Base-by-base conservation (phyloP, 2,329 filamentous ascomycete species). In the Claviceps humidiphila region DNA sequence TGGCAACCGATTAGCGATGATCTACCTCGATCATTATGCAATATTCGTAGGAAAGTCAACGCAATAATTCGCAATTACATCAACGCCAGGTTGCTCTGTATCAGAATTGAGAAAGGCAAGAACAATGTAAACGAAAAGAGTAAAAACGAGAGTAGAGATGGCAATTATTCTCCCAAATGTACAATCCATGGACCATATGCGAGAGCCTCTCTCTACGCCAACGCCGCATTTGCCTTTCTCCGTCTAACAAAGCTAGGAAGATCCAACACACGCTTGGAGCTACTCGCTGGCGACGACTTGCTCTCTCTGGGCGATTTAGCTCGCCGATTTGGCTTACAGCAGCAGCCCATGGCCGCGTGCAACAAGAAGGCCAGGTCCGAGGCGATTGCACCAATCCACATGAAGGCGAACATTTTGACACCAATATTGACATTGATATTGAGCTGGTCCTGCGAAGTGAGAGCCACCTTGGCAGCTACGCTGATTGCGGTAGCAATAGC, bases 401-500 rank as follows among this genome's bases (percentile, higher is more conserved):
- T 91, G 63, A 95, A 94, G 0, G 72, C 85, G 61, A 95, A 79
- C 85, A 95, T 90, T 58, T 80, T 76, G 39, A 66, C 68, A 5
- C 89, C 89, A 38, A 95, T 71, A 3, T 76, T 69, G 3, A 84
- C 86, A 9, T 70, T 65, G 59, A 96, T 89, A 66, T 95, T 93
- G 50, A 96, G 72, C 53, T 87, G 81, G 2, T 77, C 75, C 61
- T 86, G 81, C 4, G 76, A 76, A 22, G 81, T 81, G 59, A 94
- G 81, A 51, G 87, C 87, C 54, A 87, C 82, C 58, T 81, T 78
- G 71, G 94, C 89, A 55, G 90, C 87, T 55, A 87, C 68, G 64
- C 87, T 89, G 74, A 96, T 89, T 61, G 84, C 85, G 0, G 89
- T 95, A 9, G 84, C 88, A 52, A 95, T 81, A 54, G 85, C 73